Evolutionary conservation across 495 filamentous ascomycete genomes (phyloP).

Genomic region (Barbatosphaeria neglecta): DNA sequence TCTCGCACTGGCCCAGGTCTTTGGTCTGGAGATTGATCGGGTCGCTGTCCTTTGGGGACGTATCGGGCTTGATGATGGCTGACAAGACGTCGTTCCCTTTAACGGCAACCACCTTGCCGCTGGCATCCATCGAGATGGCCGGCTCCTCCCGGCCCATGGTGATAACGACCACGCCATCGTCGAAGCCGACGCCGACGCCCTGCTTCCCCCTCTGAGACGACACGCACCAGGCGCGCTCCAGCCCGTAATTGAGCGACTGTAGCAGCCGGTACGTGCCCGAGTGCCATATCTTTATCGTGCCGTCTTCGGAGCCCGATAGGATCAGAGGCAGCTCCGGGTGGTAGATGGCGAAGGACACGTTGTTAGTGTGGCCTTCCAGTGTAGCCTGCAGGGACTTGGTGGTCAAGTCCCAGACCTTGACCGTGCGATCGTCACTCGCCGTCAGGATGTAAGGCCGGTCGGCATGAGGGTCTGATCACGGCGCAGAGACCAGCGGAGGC

Average conservation of each 20-base stretch:
- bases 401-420: constrained; percentile 98
- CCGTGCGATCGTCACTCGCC: constrained; percentile 86
- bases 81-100: constrained; percentile 89
- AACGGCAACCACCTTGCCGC: constrained; percentile 93
- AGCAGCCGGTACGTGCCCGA: constrained; percentile 93
- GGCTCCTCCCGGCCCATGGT: constrained; percentile 97
- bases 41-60: constrained; percentile 74
- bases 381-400: constrained; percentile 95
- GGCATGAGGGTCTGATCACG: constrained; percentile 54
- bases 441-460: constrained; percentile 97
- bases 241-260: constrained; percentile 86
- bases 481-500: background rate
- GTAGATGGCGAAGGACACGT: constrained; percentile 98
- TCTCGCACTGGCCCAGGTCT: constrained; percentile 87
- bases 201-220: constrained; percentile 88
- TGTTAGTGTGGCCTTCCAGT: constrained; percentile 92
- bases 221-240: constrained; percentile 97
- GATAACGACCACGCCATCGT: constrained; percentile 94
- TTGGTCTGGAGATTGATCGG: constrained; percentile 80
- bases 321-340: constrained; percentile 96
- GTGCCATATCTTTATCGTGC: constrained; percentile 97
- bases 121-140: constrained; percentile 91
- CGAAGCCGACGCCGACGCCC: constrained; percentile 89
- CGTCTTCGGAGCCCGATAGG: constrained; percentile 97
- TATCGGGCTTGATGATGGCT: constrained; percentile 80